phyloP scores from a whole-genome alignment of 495 filamentous ascomycete species.

The Cenococcum geophilum region DNA sequence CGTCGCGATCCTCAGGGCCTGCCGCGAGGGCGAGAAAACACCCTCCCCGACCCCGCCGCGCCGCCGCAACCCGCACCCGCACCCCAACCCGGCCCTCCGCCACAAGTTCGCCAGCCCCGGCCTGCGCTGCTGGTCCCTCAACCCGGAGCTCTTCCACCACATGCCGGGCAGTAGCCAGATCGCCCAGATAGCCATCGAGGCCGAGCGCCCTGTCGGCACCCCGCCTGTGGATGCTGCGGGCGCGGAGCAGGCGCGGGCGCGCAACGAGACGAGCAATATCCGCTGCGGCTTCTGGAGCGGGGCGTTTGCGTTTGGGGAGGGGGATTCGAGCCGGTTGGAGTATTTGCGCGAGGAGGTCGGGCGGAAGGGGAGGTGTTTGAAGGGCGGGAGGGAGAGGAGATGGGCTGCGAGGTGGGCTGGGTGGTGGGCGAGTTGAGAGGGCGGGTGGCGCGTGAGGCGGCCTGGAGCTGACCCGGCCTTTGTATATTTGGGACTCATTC shows the following conservation, averaged over 20 bases:
- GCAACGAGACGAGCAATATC: conserved; percentile 33
- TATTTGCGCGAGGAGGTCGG: conserved; percentile 33
- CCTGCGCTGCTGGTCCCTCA: conserved; percentile 34
- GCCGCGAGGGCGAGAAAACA: conserved; percentile 22
- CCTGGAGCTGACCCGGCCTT: too few relatives aligned
- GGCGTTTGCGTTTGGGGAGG: conserved; percentile 24
- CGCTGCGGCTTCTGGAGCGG: conserved; percentile 33
- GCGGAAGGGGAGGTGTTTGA: conserved; percentile 31
- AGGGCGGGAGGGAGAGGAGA: conserved; percentile 20
- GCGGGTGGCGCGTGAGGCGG: too few relatives aligned
- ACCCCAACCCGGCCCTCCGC: conserved; percentile 14
- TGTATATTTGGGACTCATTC: too few relatives aligned
- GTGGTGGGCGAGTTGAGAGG: too few relatives aligned
- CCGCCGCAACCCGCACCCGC: conserved; percentile 16
- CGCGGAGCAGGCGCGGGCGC: conserved; percentile 13
- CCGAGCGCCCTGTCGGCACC: conserved; percentile 12
- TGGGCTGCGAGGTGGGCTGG: too few relatives aligned
- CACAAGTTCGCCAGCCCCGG: conserved; percentile 27
- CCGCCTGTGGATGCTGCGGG: conserved; percentile 32
- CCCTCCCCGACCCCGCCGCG: conserved; percentile 20
- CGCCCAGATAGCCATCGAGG: conserved; percentile 8
- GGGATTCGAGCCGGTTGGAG: conserved; percentile 13
- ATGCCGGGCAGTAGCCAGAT: conserved; percentile 30
- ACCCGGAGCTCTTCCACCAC: conserved; percentile 38
- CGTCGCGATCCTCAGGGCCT: conserved; percentile 35